Evolutionary conservation across 495 filamentous ascomycete genomes (phyloP).

Genomic region (Hypoxylon fuscum): DNA sequence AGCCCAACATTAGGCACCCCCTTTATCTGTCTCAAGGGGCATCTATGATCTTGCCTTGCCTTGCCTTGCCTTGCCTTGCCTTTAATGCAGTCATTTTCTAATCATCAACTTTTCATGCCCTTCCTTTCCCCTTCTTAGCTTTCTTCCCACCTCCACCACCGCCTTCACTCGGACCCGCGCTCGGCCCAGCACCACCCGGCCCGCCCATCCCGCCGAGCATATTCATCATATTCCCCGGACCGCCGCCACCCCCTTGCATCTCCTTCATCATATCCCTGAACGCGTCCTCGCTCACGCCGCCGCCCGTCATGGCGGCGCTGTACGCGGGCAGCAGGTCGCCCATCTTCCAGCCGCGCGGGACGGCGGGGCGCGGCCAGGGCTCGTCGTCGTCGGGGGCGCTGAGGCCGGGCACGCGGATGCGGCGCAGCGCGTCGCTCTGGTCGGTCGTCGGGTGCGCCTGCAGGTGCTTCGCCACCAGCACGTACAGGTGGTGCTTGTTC

Average conservation of each 20-base stretch:
- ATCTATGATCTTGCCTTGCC: too few relatives aligned
- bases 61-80: too few relatives aligned
- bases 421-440: conserved; percentile 69
- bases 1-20: too few relatives aligned
- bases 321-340: conserved; percentile 83
- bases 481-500: conserved; percentile 92
- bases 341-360: conserved; percentile 94
- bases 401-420: conserved; percentile 70
- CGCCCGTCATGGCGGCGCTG: conserved; percentile 86
- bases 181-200: conserved; percentile 33
- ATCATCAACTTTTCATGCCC: conserved; percentile 42
- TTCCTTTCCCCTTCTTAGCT: conserved; percentile 62
- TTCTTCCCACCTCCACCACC: conserved; percentile 45
- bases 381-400: conserved; percentile 63
- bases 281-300: conserved; percentile 94
- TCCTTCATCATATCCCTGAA: conserved; percentile 98
- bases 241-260: conserved; percentile 71
- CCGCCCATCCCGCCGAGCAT: conserved; percentile 50
- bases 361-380: conserved; percentile 72
- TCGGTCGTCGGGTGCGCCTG: conserved; percentile 76
- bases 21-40: too few relatives aligned
- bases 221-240: conserved; percentile 56
- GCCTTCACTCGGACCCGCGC: conserved; percentile 37
- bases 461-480: conserved; percentile 77
- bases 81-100: too few relatives aligned